Evolutionary conservation across 2,329 filamentous ascomycete genomes (phyloP), one percentile per base, ranked within the genome.

Genomic region (Clarireedia monteithiana): DNA sequence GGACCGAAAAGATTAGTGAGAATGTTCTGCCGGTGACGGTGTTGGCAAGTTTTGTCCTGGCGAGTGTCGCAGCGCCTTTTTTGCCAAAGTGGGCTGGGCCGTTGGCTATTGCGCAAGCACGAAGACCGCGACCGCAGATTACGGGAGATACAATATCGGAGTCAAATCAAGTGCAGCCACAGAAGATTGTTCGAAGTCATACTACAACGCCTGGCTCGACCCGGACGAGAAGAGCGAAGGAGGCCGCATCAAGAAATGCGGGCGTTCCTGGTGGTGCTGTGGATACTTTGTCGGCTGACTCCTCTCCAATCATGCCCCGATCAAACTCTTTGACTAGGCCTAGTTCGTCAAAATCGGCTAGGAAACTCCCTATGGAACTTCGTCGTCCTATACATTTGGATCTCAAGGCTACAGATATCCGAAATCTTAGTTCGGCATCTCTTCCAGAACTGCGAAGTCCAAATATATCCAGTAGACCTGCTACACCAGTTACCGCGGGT

Each of bases 11-110:
- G 73, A 91, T 94, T 69, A 86, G 84, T 68, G 88, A 92, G 71
- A 94, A 94, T 69, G 78, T 87, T 5, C 71, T 92, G 40, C 89
- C 89, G 6, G 88, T 92, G 54, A 89, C 87, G 6, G 85, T 94
- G 2, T 80, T 94, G 36, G 86, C 87, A 39, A 91, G 88, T 71
- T 83, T 94, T 66, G 85, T 92, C 39, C 76, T 92, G 53, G 88
- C 86, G 52, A 88, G 86, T 65, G 76, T 91, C 52, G 89, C 85
- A 12, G 77, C 88, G 36, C 89, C 89, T 12, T 79, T 86, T 62
- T 77, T 94, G 17, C 85, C 88, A n/a, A 79, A 78, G 68, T 89
- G 86, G 80, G 88, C 86, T 34, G 89, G 89, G 1, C 89, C 89
- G 15, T 76, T 94, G 54, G 89, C 89, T 47, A 83, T 94, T 65